Conservation (phyloP, 78 protist genomes). For the Thecamonas trahens region DNA sequence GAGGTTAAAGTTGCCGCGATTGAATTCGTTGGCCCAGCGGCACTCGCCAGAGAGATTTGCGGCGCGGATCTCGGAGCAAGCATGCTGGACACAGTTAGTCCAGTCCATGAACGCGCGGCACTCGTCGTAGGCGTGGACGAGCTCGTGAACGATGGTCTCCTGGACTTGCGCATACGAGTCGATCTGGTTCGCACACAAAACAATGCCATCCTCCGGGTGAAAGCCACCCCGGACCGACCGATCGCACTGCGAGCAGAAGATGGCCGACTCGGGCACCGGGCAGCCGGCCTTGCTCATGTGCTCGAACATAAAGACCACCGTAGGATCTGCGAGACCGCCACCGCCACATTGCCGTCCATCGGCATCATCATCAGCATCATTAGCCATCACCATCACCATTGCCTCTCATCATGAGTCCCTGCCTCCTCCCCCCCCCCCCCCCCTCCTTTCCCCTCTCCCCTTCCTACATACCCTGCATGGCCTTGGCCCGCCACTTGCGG, state of each 20-base stretch:
- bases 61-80: slow-evolving; percentile 83
- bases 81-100: slow-evolving; percentile 45
- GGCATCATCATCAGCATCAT: no score
- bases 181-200: slow-evolving; percentile 10
- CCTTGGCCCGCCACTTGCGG: no score
- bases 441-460: no score
- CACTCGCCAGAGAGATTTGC: slow-evolving; percentile 75
- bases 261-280: no score
- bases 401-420: no score
- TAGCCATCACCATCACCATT: no score
- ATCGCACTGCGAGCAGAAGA: neutral
- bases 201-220: neutral
- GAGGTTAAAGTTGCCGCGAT: slow-evolving; percentile 12
- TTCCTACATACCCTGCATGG: no score
- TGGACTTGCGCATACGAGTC: neutral
- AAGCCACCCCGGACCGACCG: neutral
- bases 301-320: no score
- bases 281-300: no score
- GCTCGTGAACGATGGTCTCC: slow-evolving; percentile 55
- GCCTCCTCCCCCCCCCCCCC: no score
- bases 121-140: slow-evolving; percentile 70
- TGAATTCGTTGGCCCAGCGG: slow-evolving; percentile 11
- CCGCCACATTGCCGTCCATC: no score
- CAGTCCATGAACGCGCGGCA: slow-evolving; percentile 54
- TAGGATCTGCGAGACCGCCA: no score